Percentiles rank a stretch among this genome's conserved stretches.
phyloP scores from a whole-genome alignment of 2,329 filamentous ascomycete species.

The Fonsecaea nubica region DNA sequence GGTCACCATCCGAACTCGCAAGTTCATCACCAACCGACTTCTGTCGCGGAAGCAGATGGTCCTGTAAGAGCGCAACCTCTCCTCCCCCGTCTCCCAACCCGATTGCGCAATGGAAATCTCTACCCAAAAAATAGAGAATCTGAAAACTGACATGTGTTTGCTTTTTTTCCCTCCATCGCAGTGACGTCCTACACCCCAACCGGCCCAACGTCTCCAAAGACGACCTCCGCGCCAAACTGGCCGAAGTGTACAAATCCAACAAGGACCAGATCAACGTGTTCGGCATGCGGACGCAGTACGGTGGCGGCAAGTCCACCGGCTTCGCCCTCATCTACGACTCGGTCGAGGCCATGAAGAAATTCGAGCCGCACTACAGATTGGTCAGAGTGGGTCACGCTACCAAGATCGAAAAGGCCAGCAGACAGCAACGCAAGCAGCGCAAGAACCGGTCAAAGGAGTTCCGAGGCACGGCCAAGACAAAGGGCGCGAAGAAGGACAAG shows the following conservation, averaged over 20 bases:
- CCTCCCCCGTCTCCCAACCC: constrained; percentile 8
- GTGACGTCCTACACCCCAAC: constrained; percentile 99
- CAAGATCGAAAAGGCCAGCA: constrained; percentile 96
- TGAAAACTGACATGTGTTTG: constrained; percentile 2
- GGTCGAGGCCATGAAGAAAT: constrained; percentile 98
- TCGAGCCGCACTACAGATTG: constrained; percentile 97
- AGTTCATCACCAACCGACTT: constrained; percentile 99
- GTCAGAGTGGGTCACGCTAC: constrained; percentile 88
- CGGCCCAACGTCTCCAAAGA: constrained; percentile 99
- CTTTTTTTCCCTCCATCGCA: constrained; percentile 50
- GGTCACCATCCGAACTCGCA: constrained; percentile 94
- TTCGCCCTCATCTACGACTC: constrained; percentile 99
- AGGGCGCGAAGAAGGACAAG: constrained; percentile 92
- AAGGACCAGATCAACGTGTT: constrained; percentile 98
- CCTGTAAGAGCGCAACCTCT: constrained; percentile 73
- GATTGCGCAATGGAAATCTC: neutral
- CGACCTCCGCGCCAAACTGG: constrained; percentile 94
- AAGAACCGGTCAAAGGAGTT: constrained; percentile 99
- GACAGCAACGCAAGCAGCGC: constrained; percentile 99
- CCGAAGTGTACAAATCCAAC: constrained; percentile 95
- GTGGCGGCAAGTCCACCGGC: constrained; percentile 99
- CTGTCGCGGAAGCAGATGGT: constrained; percentile 99
- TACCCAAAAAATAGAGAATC: neutral
- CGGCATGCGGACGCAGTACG: constrained; percentile 97
- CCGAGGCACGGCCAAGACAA: constrained; percentile 96